Base-by-base conservation (phyloP, 192 early-diverging fungal species). In the Backusella tuberculispora region DNA sequence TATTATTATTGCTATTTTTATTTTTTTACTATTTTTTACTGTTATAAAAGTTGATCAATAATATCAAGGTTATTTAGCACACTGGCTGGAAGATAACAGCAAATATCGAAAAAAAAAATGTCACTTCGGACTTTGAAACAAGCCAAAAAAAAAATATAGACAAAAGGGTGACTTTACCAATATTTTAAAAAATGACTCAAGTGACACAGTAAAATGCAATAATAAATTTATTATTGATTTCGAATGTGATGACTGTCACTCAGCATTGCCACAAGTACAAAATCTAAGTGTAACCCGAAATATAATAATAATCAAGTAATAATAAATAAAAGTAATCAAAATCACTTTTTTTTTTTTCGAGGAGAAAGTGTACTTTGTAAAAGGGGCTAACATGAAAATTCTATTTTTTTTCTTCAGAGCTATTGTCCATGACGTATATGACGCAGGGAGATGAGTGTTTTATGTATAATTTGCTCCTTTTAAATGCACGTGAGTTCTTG, bases 401-500 rank as follows among this genome's bases (percentile, higher is more conserved):
- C 29, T 34, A 34, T 34, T 34, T 34, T 34, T 34, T 34, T 34
- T 34, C 29, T 34, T 26, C 53, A 14, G 45, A 14, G 45, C 45
- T 14, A 46, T 14, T 46, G 12, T 46, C 45, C 21, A 60, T 60
- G 53, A 60, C 53, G 53, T 60, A 60, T 60, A 26, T 60, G 0
- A 24, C 5, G 26, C 9, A 56, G 21, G 53, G 53, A 60, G 53
- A 60, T 60, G 9, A 26, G 10, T 13, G 24, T 26, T 60, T 60
- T 60, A 60, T 60, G 9, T 60, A 10, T 60, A 24, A 26, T 60
- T 60, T 60, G 53, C 53, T 26, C 53, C 53, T 26, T 60, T 60
- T 10, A 60, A 5, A 12, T 60, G 21, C 21, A 60, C 53, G 21
- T 26, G 53, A 60, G 53, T 26, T 60, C 53, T 60, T 60, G 53